Evolutionary conservation across 1,284 basidiomycete species (phyloP).

Genomic region (Melampsora americana): DNA sequence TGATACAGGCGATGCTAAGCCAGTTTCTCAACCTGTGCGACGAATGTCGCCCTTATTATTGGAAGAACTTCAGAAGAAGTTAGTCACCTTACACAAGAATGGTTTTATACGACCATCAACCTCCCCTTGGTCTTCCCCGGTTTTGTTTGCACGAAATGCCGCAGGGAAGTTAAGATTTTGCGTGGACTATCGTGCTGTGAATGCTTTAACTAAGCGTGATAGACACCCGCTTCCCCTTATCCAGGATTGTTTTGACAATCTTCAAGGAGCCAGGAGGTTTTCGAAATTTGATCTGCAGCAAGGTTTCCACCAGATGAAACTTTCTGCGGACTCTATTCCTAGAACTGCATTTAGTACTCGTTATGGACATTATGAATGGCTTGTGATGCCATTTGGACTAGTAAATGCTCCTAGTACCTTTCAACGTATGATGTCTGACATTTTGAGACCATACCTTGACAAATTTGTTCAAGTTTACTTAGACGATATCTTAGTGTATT

Average conservation of each 20-base stretch:
- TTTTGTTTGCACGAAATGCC: background rate
- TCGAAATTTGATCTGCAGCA: conserved; percentile 23
- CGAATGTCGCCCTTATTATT: background rate
- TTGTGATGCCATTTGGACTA: too few species aligned
- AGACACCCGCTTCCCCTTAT: conserved; percentile 9
- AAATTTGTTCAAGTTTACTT: conserved; percentile 16
- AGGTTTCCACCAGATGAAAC: conserved; percentile 2
- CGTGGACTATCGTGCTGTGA: background rate
- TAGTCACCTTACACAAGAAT: background rate
- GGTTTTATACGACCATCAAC: conserved; percentile 16
- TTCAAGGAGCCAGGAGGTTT: conserved; percentile 14
- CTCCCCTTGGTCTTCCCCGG: background rate
- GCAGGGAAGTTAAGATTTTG: background rate
- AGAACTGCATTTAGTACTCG: conserved; percentile 3
- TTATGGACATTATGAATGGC: conserved; percentile 21
- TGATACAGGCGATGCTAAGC: background rate
- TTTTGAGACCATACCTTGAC: conserved; percentile 8
- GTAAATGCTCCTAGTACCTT: conserved; percentile 16
- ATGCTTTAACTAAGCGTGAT: conserved; percentile 23
- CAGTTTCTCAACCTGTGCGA: conserved; percentile 2
- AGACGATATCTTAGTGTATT: conserved; percentile 24
- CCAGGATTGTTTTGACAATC: conserved; percentile 13
- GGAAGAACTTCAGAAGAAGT: background rate
- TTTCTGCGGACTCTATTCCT: background rate
- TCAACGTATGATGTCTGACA: conserved; percentile 8